These are phyloP conservation scores for Paraconiothyrium brasiliense DNA, from an alignment of 2,329 filamentous ascomycete genomes.

Conservation along the genomic window DNA sequence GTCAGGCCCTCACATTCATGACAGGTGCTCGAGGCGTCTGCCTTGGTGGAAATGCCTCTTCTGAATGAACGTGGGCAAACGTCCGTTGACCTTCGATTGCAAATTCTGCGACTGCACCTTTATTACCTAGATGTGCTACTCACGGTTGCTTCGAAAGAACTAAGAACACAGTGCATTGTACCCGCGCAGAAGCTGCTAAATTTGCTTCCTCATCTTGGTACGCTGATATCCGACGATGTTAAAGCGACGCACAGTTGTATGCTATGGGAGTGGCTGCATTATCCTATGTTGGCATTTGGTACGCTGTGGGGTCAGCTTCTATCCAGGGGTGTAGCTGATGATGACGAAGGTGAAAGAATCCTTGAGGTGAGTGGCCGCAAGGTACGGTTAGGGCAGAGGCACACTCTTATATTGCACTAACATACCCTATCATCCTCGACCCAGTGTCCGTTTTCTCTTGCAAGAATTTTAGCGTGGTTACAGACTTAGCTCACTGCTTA, in stretches of 20 bases:
- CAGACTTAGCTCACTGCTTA: not conserved
- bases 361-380: not conserved
- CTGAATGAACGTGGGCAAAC: constrained; percentile 1
- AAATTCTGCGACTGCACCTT: constrained; percentile 7
- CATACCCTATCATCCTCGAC: not conserved
- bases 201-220: constrained; percentile 8
- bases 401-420: not conserved
- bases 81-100: constrained; percentile 11
- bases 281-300: constrained; percentile 15
- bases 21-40: constrained; percentile 19
- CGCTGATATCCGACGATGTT: not conserved
- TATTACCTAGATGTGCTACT: constrained; percentile 14
- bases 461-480: not conserved
- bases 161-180: constrained; percentile 12
- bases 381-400: not conserved
- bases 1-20: not conserved
- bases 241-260: constrained; percentile 1
- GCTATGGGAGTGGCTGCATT: constrained; percentile 17
- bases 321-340: not conserved
- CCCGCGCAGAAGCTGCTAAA: constrained; percentile 14
- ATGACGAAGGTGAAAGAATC: constrained; percentile 5
- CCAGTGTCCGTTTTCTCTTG: not conserved
- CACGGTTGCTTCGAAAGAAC: constrained; percentile 4
- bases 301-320: constrained; percentile 11
- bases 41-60: constrained; percentile 13